Base-by-base conservation (phyloP, 768 basidiomycete species). In the Podaxis rugospora region DNA sequence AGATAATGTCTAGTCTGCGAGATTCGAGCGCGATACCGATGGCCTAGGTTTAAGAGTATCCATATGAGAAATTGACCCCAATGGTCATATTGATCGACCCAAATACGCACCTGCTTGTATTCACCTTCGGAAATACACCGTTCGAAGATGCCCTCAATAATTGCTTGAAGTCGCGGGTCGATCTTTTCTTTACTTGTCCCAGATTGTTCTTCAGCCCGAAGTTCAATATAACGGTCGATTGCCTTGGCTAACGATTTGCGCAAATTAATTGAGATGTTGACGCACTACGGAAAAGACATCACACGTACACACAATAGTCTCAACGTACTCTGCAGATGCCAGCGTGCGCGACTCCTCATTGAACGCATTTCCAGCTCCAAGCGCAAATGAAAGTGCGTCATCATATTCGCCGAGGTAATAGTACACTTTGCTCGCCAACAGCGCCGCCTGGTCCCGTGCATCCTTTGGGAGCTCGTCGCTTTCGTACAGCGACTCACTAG, bases 371-470 rank as follows among this genome's bases (percentile, higher is more conserved):
- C 92, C 94, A 16, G 96, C 93, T 60, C 90, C 90, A 51, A 99
- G 85, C 21, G 97, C 97, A 69, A 98, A 98, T 11, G 92, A 89
- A 61, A 99, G 83, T 28, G 95, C 93, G 71, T 99, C 97, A 69
- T 95, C 93, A 67, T 96, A 92, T 72, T 93, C 92, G 65, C 92
- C 94, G 52, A 99, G 81, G 81, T 90, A 96, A 76, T 94, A 98
- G 75, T 98, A 98, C 53, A 98, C 92, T 73, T 98, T 98, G 81
- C 94, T 95, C n/a, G 92, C 90, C 28, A 99, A 82, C 54, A 98
- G 79, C 21, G 95, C 93, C 18, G 97, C 95, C 54, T 87, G 83
- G 67, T 91, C 85, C 39, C 91, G 89, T 13, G 89, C 85, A 54
- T 86, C 78, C 64, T 84, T 81, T 0, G 90, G 82, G 6, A 98